Conservation (phyloP, 495 filamentous ascomycete species). For the Bacidia rubella region DNA sequence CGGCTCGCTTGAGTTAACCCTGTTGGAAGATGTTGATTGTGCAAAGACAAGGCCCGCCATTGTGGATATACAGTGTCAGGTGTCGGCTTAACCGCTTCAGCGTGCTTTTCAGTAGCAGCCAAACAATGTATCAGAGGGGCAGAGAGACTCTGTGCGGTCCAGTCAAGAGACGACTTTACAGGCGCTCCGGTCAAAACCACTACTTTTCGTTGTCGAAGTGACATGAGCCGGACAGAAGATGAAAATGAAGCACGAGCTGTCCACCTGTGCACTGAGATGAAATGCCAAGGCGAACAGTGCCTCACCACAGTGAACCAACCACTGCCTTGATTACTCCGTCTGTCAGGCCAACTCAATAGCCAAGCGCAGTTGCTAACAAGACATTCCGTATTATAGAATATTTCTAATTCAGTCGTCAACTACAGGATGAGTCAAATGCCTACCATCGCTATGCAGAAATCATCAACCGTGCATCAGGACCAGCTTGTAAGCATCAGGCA, state of each 20-base stretch:
- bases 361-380: too few species aligned
- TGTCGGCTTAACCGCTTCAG: constrained; percentile 37
- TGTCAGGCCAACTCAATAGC: too few species aligned
- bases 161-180: constrained; percentile 10
- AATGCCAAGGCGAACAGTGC: too few species aligned
- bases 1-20: constrained; percentile 12
- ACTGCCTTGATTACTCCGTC: too few species aligned
- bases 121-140: constrained; percentile 5
- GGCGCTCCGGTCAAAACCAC: constrained; percentile 19
- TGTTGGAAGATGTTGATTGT: constrained; percentile 13
- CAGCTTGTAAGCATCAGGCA: not conserved
- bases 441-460: not conserved
- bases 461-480: not conserved
- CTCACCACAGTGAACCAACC: too few species aligned
- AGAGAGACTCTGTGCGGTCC: constrained; percentile 12
- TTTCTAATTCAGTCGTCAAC: too few species aligned
- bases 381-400: too few species aligned
- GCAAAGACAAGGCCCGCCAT: constrained; percentile 16
- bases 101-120: not conserved
- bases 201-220: not conserved
- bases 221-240: not conserved
- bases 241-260: not conserved
- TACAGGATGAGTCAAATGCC: not conserved
- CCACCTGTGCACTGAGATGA: too few species aligned
- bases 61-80: constrained; percentile 32